phyloP scores from a whole-genome alignment of 345 rosid genomes.

The Lepidium aucheri region DNA sequence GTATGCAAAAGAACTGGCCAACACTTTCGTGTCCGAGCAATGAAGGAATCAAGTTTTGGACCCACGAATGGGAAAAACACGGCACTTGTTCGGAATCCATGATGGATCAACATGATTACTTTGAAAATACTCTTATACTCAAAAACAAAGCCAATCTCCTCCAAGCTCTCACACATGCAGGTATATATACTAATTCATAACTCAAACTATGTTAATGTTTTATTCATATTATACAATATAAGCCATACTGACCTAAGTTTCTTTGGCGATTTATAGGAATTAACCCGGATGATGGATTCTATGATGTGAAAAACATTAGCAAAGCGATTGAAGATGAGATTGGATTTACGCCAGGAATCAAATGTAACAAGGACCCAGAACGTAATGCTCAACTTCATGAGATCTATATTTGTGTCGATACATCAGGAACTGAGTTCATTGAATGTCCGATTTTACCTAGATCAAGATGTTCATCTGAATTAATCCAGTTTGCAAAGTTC shows the following conservation, averaged over 20 bases:
- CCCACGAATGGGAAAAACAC: conserved; percentile 80
- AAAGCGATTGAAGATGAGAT: conserved; percentile 39
- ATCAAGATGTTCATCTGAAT: conserved; percentile 33
- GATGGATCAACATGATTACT: conserved; percentile 62
- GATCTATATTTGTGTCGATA: conserved; percentile 61
- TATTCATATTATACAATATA: neutral
- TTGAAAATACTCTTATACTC: conserved; percentile 45
- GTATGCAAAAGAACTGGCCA: conserved; percentile 54
- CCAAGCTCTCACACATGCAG: conserved; percentile 37
- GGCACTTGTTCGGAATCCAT: conserved; percentile 76
- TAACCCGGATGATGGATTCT: conserved; percentile 50
- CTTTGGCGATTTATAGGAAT: conserved; percentile 31
- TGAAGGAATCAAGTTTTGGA: conserved; percentile 58
- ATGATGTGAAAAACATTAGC: conserved; percentile 29
- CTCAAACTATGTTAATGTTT: neutral
- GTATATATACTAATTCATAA: conserved; percentile 11
- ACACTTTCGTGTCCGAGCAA: conserved; percentile 66
- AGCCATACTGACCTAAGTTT: neutral
- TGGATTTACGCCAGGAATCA: conserved; percentile 49
- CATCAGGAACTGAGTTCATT: conserved; percentile 53
- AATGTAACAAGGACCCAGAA: conserved; percentile 51
- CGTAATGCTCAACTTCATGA: conserved; percentile 45
- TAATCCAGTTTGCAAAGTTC: conserved; percentile 56
- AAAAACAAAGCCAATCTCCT: conserved; percentile 50
- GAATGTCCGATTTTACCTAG: conserved; percentile 48